Evolutionary conservation across 805 yeast genomes (phyloP), one percentile per base, ranked within the genome.

Genomic region (Geotrichum ghanense): DNA sequence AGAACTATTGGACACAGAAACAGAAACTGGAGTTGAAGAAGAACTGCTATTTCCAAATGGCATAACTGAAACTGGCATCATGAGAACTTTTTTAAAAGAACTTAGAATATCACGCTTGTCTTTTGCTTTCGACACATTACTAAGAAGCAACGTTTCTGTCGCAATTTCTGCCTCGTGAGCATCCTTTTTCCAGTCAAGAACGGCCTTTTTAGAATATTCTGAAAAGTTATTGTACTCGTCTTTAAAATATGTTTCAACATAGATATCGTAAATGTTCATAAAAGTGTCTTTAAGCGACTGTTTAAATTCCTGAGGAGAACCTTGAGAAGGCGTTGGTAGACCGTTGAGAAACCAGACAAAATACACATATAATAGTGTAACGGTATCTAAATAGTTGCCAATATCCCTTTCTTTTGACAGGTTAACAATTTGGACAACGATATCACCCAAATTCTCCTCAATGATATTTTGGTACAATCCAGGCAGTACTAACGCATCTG

Each of bases 41-140:
- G 39, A 19, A 21, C 16, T 27, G 3, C 21, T 17, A 25, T 42
- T 22, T 43, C 44, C 48, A 25, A 26, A 50, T 35, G 43, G 55
- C 48, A 55, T 50, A 14, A 53, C 53, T 7, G 55, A 51, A 12
- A 63, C 63, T 10, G 69, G 69, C 54, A 61, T 58, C 47, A 61
- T 43, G 14, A 75, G 65, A 1, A 73, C 77, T 46, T 72, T 72
- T 49, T 66, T 71, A 57, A 76, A 77, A 44, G 75, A 71, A 2
- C 73, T 60, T 47, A 76, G 59, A 49, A 76, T 76, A 51, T 74
- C 79, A 43, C 62, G 65, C 50, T 75, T 75, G 10, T 78, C 74
- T 50, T 66, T 64, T 24, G 57, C 61, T 22, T 53, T 54, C 5
- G 66, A 56, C 9, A 76, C 80, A 44, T 72, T 71, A 52, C 73